Base-by-base conservation (phyloP, 2,329 filamentous ascomycete genomes). In the Cordyceps tenuipes region DNA sequence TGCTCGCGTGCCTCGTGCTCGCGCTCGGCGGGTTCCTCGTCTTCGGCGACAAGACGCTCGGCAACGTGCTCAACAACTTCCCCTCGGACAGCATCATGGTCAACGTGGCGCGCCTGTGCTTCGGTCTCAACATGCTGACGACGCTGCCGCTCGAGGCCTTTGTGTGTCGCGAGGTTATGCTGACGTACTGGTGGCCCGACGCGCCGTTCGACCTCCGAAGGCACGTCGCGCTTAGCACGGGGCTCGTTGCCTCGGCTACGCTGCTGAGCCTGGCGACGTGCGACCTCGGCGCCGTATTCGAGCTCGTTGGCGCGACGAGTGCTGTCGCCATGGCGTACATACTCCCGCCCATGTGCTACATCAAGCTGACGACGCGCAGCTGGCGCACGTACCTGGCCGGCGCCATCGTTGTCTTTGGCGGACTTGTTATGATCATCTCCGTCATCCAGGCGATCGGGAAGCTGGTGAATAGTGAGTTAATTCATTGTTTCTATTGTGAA, bases 1-100 rank as follows among this genome's bases (percentile, higher is more conserved):
- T 97, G 81, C 66, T 92, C n/a, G 92, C 93, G 59, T 99, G 94
- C 70, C 81, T 99, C 57, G 75, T 87, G 62, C 90, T 99, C 86
- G 94, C 91, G 0, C 79, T 97, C 8, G 84, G 87, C 3, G 94
- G 94, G 26, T 97, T 96, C 75, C 81, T 99, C 48, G 92, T 89
- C 19, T 99, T 99, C 69, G 93, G 94, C 63, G 90, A 93, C 74
- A 85, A 87, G 68, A 99, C 94, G 4, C 80, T 91, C 66, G 94
- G 94, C 70, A 99, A 99, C 72, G 91, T 99, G 57, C 85, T 99
- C 68, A 99, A 99, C 79, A 99, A 99, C 76, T 97, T 99, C 70
- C 89, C 92, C 1, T 80, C 86, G 21, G 86, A 95, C 74, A 97
- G 96, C 74, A 81, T 87, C 66, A 88, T 97, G 84, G 91, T 97